A percentile compares a stretch with the other conserved stretches of the same genome.
Evolutionary conservation across 768 basidiomycete genomes (phyloP).

Genomic region (Sporobolomyces phaffii): DNA sequence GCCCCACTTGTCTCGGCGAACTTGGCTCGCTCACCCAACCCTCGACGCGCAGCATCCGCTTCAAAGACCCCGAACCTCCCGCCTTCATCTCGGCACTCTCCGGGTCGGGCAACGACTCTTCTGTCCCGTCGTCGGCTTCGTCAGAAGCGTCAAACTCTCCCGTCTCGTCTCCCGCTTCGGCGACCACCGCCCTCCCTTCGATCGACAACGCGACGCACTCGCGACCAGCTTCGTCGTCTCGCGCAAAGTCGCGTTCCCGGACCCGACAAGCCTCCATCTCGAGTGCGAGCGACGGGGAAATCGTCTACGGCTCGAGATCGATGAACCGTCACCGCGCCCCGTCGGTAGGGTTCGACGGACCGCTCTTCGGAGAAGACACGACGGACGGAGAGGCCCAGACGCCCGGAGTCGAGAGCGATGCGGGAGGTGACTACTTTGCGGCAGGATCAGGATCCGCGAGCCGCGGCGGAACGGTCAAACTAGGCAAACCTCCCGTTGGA

Average conservation of each 20-base stretch:
- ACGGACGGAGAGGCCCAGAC: slow-evolving; percentile 22
- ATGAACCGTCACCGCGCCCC: slow-evolving; percentile 25
- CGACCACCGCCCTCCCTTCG: slow-evolving; percentile 1
- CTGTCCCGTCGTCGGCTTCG: slow-evolving; percentile 12
- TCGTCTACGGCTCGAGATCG: not conserved
- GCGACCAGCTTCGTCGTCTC: not conserved
- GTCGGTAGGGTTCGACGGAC: slow-evolving; percentile 31
- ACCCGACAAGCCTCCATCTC: not conserved
- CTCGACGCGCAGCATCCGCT: slow-evolving; percentile 18
- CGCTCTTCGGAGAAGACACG: slow-evolving; percentile 23
- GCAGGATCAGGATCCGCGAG: not conserved
- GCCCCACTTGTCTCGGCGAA: not conserved
- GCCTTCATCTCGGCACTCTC: not conserved
- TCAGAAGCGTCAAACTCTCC: slow-evolving; percentile 5
- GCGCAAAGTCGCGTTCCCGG: not conserved
- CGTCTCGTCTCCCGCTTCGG: slow-evolving; percentile 9
- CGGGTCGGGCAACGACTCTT: not conserved
- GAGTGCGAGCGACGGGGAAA: slow-evolving; percentile 15
- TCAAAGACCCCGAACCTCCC: slow-evolving; percentile 36
- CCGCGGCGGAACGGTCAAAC: not conserved
- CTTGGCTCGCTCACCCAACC: not conserved
- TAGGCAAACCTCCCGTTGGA: not conserved
- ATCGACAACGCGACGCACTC: not conserved
- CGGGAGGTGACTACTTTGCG: slow-evolving; percentile 2
- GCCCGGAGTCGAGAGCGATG: slow-evolving; percentile 5